A percentile compares a stretch with the other conserved stretches of the same genome.
Conservation (phyloP, 2,329 filamentous ascomycete genomes). For the Canariomyces notabilis region DNA sequence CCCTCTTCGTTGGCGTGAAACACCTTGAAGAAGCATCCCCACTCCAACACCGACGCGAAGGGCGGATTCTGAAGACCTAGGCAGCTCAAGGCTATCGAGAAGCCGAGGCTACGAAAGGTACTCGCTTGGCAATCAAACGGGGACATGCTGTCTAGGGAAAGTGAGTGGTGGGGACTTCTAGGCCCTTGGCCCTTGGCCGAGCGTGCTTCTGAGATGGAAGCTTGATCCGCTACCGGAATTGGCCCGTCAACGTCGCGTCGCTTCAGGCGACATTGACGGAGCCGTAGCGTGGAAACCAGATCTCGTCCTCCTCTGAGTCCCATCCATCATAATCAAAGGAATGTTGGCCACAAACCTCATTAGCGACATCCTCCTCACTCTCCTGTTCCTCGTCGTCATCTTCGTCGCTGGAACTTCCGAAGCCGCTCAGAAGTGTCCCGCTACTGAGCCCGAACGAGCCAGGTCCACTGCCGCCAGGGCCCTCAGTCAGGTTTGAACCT, state of each 20-base stretch:
- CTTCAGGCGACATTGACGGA: neutral
- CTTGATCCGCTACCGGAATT: neutral
- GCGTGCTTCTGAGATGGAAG: neutral
- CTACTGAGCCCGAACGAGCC: constrained; percentile 68
- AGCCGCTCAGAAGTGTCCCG: constrained; percentile 77
- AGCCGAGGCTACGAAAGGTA: constrained; percentile 2
- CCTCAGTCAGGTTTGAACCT: constrained; percentile 62
- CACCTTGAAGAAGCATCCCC: neutral
- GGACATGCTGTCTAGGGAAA: neutral
- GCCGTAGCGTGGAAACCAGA: neutral
- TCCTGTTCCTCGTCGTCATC: constrained; percentile 93
- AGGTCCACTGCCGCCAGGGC: constrained; percentile 59
- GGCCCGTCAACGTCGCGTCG: neutral
- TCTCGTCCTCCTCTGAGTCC: neutral
- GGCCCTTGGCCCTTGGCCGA: neutral
- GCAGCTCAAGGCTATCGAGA: constrained; percentile 4
- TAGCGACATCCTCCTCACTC: constrained; percentile 68
- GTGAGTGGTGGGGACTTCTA: neutral
- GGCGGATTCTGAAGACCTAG: too few relatives aligned
- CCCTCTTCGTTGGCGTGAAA: too few relatives aligned
- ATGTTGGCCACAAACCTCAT: constrained; percentile 55
- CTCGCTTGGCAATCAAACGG: constrained; percentile 1
- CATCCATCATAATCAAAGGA: neutral
- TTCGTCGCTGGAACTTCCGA: constrained; percentile 91
- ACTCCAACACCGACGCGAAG: neutral